A percentile compares a stretch with the other conserved stretches of the same genome.
Conservation (phyloP, 1,284 basidiomycete genomes). For the Wolfiporia cocos region DNA sequence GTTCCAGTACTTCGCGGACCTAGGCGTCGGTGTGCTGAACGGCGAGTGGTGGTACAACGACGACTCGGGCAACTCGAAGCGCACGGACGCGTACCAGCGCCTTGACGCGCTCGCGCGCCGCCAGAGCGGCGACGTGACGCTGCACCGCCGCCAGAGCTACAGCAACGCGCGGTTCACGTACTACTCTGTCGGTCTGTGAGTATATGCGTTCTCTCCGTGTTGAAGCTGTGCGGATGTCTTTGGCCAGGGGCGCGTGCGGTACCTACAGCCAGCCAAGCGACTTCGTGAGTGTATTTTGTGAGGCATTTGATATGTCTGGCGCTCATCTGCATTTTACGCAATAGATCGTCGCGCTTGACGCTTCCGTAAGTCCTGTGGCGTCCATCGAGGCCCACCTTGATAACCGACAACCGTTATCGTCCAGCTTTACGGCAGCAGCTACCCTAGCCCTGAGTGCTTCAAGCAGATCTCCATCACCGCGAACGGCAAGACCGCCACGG, state of each 20-base stretch:
- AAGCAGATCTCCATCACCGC: conserved; percentile 59
- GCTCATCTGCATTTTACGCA: not conserved
- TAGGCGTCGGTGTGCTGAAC: conserved; percentile 19
- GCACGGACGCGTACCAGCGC: too few relatives aligned
- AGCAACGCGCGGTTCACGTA: conserved; percentile 32
- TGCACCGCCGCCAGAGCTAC: conserved; percentile 18
- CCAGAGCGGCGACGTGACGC: not conserved
- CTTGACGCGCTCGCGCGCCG: conserved; percentile 18
- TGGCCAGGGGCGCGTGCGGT: not conserved
- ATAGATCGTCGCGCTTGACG: conserved; percentile 16
- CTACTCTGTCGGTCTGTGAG: conserved; percentile 36
- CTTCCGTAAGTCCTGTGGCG: conserved; percentile 22
- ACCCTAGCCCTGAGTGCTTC: conserved; percentile 60
- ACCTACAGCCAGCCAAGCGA: not conserved
- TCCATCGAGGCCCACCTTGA: conserved; percentile 29
- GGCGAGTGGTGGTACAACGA: conserved; percentile 16
- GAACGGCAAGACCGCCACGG: conserved; percentile 54
- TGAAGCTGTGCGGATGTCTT: not conserved
- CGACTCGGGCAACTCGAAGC: too few relatives aligned
- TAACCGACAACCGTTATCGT: conserved; percentile 19
- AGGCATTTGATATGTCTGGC: not conserved
- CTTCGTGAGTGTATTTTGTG: not conserved
- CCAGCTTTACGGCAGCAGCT: conserved; percentile 48
- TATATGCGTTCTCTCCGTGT: not conserved
- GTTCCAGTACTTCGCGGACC: conserved; percentile 54